Evolutionary conservation across 306 rosid genomes (phyloP).

Genomic region (Lathyrus sativus): DNA sequence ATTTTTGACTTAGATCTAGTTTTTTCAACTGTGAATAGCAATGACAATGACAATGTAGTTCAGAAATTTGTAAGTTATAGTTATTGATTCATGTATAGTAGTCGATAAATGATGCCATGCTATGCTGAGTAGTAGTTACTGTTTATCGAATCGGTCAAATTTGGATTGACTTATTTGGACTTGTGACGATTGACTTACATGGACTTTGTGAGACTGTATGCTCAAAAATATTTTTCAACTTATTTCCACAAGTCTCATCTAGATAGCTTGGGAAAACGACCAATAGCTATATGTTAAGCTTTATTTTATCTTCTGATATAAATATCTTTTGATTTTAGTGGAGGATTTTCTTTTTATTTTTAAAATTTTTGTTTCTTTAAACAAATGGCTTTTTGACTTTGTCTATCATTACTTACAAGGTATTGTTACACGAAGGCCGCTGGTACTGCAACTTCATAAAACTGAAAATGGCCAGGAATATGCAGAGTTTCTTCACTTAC

Average conservation of each 20-base stretch:
- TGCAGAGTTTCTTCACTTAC: slow-evolving; percentile 96
- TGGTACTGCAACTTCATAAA: slow-evolving; percentile 95
- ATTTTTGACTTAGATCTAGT: slow-evolving; percentile 6
- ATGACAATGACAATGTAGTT: slow-evolving; percentile 13
- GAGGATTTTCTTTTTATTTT: slow-evolving; percentile 28
- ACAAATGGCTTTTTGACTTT: slow-evolving; percentile 24
- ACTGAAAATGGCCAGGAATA: slow-evolving; percentile 74
- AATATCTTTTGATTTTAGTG: slow-evolving; percentile 6
- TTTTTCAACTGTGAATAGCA: background rate
- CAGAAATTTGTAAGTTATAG: background rate
- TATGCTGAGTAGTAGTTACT: background rate
- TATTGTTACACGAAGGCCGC: slow-evolving; percentile 94
- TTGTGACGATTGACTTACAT: background rate
- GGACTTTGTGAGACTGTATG: background rate
- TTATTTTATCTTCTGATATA: slow-evolving; percentile 1
- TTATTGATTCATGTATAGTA: background rate
- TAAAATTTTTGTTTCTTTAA: background rate
- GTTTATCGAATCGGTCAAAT: background rate
- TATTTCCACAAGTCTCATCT: background rate
- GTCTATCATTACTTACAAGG: slow-evolving; percentile 49
- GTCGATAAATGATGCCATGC: slow-evolving; percentile 4
- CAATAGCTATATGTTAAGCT: background rate
- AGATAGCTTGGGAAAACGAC: no score
- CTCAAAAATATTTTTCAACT: background rate
- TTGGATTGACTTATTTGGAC: background rate